A percentile compares a stretch with the other conserved stretches of the same genome.
Conservation (phyloP, 2,329 filamentous ascomycete species). For the Pseudogymnoascus sp. region DNA sequence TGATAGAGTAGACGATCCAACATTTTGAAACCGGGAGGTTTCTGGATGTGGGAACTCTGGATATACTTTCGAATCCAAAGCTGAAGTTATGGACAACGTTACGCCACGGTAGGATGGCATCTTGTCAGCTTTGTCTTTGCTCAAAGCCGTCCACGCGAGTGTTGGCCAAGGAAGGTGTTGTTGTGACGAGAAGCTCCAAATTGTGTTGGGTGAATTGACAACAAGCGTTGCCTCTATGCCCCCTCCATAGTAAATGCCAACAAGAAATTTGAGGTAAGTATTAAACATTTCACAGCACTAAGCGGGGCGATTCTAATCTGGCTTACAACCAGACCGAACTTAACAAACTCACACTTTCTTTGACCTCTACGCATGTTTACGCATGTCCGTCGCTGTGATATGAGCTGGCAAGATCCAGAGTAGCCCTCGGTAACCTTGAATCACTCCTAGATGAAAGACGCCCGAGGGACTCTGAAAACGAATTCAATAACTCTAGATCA, state of each 20-base stretch:
- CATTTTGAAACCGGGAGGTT: slow-evolving; percentile 35
- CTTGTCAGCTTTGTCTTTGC: background rate
- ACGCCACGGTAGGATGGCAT: slow-evolving; percentile 26
- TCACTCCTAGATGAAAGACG: too few relatives aligned
- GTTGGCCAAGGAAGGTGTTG: background rate
- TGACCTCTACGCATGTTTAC: background rate
- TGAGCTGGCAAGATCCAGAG: background rate
- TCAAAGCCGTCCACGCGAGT: background rate
- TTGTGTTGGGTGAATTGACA: slow-evolving; percentile 6
- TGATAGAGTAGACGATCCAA: background rate
- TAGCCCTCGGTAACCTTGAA: too few relatives aligned
- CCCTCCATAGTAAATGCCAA: background rate
- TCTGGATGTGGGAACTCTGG: slow-evolving; percentile 50
- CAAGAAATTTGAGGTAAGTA: background rate
- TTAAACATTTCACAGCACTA: background rate
- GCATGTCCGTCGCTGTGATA: background rate
- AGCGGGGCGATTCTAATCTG: background rate
- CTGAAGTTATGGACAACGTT: slow-evolving; percentile 22
- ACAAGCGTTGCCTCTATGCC: background rate
- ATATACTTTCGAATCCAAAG: slow-evolving; percentile 29
- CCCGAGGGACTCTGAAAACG: background rate
- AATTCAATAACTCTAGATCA: too few relatives aligned
- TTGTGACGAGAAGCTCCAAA: background rate
- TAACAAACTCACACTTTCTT: background rate
- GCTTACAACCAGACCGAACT: background rate